Evolutionary conservation across 2,329 filamentous ascomycete genomes (phyloP).

Genomic region (Fusarium anthophilum): DNA sequence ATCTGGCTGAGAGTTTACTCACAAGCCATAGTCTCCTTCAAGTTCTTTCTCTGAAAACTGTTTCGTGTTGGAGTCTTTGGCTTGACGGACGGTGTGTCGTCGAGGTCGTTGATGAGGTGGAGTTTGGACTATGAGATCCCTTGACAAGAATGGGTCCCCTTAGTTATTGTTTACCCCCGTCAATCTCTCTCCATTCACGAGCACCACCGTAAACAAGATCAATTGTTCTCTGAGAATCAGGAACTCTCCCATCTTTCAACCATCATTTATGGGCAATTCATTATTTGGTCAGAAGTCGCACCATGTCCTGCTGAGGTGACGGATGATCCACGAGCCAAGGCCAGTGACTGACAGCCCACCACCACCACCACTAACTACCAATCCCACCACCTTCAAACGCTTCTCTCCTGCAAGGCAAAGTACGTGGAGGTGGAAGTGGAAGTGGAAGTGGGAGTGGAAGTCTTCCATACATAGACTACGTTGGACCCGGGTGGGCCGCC

Average conservation of each 20-base stretch:
- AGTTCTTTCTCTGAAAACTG: not conserved
- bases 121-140: slow-evolving; percentile 27
- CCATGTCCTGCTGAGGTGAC: slow-evolving; percentile 19
- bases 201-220: not conserved
- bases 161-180: slow-evolving; percentile 4
- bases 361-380: slow-evolving; percentile 3
- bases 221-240: not conserved
- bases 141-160: slow-evolving; percentile 16
- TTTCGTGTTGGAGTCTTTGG: slow-evolving; percentile 22
- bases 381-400: slow-evolving; percentile 16
- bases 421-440: not conserved
- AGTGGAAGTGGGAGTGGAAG: not conserved
- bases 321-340: slow-evolving; percentile 19
- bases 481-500: slow-evolving; percentile 11
- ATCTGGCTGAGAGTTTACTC: not conserved
- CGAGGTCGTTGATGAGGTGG: slow-evolving; percentile 31
- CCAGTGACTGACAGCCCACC: slow-evolving; percentile 26
- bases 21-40: not conserved
- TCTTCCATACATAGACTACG: not conserved
- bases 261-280: not conserved
- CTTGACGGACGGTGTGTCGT: slow-evolving; percentile 29
- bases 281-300: slow-evolving; percentile 1
- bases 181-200: not conserved
- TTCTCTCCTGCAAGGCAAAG: not conserved
- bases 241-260: not conserved